Conservation (phyloP, 768 basidiomycete genomes). For the Phanerodontia chrysosporium region DNA sequence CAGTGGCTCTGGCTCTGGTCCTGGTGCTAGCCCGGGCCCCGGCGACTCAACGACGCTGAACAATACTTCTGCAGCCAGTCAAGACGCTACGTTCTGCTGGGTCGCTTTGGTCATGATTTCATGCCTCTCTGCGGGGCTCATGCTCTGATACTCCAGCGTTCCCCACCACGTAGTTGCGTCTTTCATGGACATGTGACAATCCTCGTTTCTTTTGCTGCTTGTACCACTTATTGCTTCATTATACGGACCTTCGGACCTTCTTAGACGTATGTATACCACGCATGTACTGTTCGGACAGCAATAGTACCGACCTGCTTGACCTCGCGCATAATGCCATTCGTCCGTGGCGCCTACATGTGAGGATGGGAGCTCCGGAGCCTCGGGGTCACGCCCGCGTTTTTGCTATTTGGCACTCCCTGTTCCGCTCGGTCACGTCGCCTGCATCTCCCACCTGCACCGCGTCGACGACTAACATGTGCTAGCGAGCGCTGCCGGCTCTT, state of each 20-base stretch:
- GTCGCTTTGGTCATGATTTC: neutral
- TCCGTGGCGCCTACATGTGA: neutral
- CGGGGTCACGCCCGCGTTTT: too few species aligned
- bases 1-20: neutral
- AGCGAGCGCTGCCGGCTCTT: neutral
- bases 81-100: neutral
- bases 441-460: neutral
- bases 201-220: neutral
- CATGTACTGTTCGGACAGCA: neutral
- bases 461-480: neutral
- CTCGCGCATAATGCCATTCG: constrained; percentile 1
- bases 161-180: too few species aligned
- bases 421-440: neutral
- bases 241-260: neutral
- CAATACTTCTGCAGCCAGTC: neutral
- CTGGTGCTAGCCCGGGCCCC: too few species aligned
- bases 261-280: constrained; percentile 3
- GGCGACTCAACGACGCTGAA: neutral
- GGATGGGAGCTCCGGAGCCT: neutral
- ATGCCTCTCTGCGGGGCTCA: neutral
- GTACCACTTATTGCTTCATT: constrained; percentile 1
- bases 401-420: neutral
- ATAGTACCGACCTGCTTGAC: too few species aligned
- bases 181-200: neutral
- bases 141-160: neutral